These are phyloP conservation scores for Azolla pinnata DNA, from an alignment of 75 land plant species.

Conservation along the genomic window DNA sequence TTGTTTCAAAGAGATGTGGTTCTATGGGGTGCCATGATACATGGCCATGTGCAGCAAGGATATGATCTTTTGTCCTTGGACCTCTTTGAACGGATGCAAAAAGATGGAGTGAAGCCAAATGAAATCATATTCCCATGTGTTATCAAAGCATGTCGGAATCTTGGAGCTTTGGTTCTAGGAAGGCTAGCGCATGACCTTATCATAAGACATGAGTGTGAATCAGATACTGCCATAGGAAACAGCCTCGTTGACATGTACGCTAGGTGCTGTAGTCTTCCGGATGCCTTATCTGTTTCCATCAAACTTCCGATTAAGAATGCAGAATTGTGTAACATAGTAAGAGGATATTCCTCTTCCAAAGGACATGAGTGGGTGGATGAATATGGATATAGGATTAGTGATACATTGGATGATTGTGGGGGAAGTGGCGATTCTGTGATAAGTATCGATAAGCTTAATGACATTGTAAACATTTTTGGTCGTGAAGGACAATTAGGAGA, in stretches of 20 bases:
- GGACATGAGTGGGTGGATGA: background rate
- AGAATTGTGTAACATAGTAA: background rate
- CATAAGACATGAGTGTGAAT: conserved; percentile 22
- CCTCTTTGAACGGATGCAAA: conserved; percentile 33
- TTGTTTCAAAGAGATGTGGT: conserved; percentile 31
- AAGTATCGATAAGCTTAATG: conserved; percentile 35
- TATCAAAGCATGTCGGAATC: conserved; percentile 15
- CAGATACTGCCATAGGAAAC: conserved; percentile 30
- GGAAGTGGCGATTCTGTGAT: background rate
- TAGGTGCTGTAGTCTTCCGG: background rate
- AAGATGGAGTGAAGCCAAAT: conserved; percentile 16
- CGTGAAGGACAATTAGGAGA: conserved; percentile 47
- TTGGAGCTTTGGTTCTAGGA: conserved; percentile 18
- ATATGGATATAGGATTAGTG: background rate
- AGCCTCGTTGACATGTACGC: conserved; percentile 36
- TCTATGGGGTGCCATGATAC: conserved; percentile 37
- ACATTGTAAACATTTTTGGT: conserved; percentile 65
- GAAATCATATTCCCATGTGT: conserved; percentile 27
- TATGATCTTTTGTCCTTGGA: conserved; percentile 22
- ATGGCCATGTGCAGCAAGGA: conserved; percentile 25
- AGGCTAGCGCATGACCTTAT: conserved; percentile 22
- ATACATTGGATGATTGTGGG: background rate
- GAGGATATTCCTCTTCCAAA: background rate
- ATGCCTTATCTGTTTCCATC: background rate
- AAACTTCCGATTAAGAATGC: background rate